phyloP scores from a whole-genome alignment of 2,329 filamentous ascomycete species.

The Zymoseptoria passerinii region DNA sequence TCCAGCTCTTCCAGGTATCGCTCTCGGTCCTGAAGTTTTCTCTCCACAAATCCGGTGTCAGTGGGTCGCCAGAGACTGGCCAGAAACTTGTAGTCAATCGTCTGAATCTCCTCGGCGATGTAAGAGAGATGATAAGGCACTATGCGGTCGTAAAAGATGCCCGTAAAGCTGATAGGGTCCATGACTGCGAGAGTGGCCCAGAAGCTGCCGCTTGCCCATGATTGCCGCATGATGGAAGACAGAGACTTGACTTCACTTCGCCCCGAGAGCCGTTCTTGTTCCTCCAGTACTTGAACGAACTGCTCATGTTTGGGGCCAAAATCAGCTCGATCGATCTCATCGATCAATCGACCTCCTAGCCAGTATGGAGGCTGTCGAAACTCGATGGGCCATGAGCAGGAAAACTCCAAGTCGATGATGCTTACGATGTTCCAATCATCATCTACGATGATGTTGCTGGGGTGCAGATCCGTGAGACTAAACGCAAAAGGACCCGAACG shows the following conservation, averaged over 20 bases:
- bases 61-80: not conserved
- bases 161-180: not conserved
- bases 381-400: slow-evolving; percentile 26
- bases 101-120: not conserved
- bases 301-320: not conserved
- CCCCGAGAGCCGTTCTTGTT: not conserved
- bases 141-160: not conserved
- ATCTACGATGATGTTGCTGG: not conserved
- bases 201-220: not conserved
- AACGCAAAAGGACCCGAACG: not conserved
- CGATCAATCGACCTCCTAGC: not conserved
- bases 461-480: not conserved
- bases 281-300: not conserved
- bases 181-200: not conserved
- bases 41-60: not conserved
- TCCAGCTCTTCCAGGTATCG: not conserved
- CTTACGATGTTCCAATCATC: not conserved
- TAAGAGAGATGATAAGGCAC: not conserved
- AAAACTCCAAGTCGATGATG: slow-evolving; percentile 2
- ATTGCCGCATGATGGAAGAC: not conserved
- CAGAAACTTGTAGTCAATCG: not conserved
- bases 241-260: not conserved
- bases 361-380: slow-evolving; percentile 15
- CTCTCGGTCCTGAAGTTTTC: not conserved
- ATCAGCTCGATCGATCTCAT: not conserved